A percentile compares a stretch with the other conserved stretches of the same genome.
These are phyloP conservation scores for Penicillium paxilli DNA, from an alignment of 495 filamentous ascomycete species.

Conservation along the genomic window DNA sequence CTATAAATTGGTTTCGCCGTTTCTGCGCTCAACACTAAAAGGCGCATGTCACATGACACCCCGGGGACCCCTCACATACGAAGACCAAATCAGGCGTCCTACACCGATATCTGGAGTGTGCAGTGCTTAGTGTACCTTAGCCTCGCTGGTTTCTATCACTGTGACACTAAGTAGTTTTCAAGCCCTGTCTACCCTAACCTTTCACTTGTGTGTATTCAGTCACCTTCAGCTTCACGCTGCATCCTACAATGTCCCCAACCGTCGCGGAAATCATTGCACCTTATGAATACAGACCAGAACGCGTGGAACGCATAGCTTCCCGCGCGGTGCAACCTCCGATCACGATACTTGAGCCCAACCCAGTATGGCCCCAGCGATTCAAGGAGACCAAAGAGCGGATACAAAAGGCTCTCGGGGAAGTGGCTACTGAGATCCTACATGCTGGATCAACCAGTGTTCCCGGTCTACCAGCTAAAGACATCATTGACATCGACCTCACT, in stretches of 20 bases:
- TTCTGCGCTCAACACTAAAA: no score
- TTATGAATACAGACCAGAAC: constrained; percentile 5
- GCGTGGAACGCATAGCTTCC: constrained; percentile 9
- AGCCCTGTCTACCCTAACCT: no score
- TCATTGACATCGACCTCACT: constrained; percentile 52
- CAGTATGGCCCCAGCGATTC: constrained; percentile 42
- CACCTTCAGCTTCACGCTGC: no score
- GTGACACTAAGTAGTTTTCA: no score
- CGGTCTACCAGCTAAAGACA: constrained; percentile 45
- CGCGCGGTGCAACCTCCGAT: constrained; percentile 13
- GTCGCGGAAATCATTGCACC: constrained; percentile 14
- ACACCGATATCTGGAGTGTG: no score
- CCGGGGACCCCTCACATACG: no score
- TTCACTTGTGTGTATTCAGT: no score
- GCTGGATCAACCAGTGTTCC: constrained; percentile 53
- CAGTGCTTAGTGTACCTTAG: no score
- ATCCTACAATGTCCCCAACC: constrained; percentile 5
- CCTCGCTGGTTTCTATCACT: no score
- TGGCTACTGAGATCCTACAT: constrained; percentile 33
- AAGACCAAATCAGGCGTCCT: no score
- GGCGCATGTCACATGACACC: no score
- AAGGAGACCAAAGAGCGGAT: constrained; percentile 29
- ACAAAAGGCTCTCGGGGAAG: constrained; percentile 27
- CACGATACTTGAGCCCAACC: constrained; percentile 42
- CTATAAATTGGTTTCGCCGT: no score